phyloP scores from a whole-genome alignment of 345 rosid genomes.

The Tarenaya hassleriana region DNA sequence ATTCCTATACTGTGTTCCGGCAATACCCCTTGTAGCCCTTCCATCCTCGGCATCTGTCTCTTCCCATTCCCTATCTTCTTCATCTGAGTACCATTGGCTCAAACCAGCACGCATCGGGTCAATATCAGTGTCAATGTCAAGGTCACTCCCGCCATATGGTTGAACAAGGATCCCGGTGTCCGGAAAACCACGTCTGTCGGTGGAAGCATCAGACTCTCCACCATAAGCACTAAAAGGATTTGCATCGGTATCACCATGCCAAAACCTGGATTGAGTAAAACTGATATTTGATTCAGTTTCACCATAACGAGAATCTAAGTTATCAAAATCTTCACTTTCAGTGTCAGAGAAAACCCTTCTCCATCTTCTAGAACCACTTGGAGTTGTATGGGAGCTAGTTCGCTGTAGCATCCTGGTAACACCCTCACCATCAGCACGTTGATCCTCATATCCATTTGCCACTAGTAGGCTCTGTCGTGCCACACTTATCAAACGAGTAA shows the following conservation, averaged over 20 bases:
- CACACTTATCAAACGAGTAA: slow-evolving; percentile 47
- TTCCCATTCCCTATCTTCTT: slow-evolving; percentile 46
- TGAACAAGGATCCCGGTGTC: slow-evolving; percentile 46
- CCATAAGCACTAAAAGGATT: slow-evolving; percentile 62
- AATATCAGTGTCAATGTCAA: slow-evolving; percentile 72
- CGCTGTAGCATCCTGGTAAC: slow-evolving; percentile 32
- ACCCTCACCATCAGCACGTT: slow-evolving; percentile 31
- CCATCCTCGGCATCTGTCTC: slow-evolving; percentile 48
- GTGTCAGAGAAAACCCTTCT: slow-evolving; percentile 49
- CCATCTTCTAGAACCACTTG: slow-evolving; percentile 68
- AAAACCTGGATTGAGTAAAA: slow-evolving; percentile 37
- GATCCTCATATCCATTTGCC: slow-evolving; percentile 36
- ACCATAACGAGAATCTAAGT: slow-evolving; percentile 38
- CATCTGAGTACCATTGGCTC: slow-evolving; percentile 68
- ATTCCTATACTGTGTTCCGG: slow-evolving; percentile 24
- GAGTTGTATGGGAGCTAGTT: slow-evolving; percentile 47
- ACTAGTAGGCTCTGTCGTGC: slow-evolving; percentile 48
- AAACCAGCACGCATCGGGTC: slow-evolving; percentile 91
- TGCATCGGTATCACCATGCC: slow-evolving; percentile 57
- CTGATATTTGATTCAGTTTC: slow-evolving; percentile 67
- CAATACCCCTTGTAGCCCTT: slow-evolving; percentile 26
- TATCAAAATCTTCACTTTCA: slow-evolving; percentile 68
- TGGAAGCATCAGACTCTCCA: slow-evolving; percentile 78
- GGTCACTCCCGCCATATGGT: slow-evolving; percentile 42
- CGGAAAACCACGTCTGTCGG: slow-evolving; percentile 48